Percentiles rank a stretch among this genome's conserved stretches.
Evolutionary conservation across 1,139 yeast genomes (phyloP).

Genomic region (Diutina catenulata): DNA sequence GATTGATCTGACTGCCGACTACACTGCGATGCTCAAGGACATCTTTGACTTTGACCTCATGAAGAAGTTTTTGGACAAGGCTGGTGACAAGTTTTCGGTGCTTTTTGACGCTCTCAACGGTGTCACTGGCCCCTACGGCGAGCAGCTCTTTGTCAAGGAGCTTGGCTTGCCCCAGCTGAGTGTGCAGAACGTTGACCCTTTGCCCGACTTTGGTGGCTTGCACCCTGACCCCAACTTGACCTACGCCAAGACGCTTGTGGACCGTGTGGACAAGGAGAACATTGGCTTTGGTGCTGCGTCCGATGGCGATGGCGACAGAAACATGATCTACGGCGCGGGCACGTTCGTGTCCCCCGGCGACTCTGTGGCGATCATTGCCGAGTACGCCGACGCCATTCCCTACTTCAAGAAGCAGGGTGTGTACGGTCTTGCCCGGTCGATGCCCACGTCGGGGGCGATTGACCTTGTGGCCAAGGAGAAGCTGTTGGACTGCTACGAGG

Average conservation of each 20-base stretch:
- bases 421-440: slow-evolving; percentile 91
- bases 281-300: slow-evolving; percentile 97
- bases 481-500: slow-evolving; percentile 75
- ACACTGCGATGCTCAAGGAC: slow-evolving; percentile 65
- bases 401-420: slow-evolving; percentile 82
- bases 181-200: slow-evolving; percentile 69
- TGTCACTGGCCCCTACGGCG: slow-evolving; percentile 95
- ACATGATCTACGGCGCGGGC: slow-evolving; percentile 95
- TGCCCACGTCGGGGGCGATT: slow-evolving; percentile 95
- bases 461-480: slow-evolving; percentile 81
- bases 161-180: slow-evolving; percentile 61
- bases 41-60: slow-evolving; percentile 86
- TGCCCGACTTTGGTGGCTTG: slow-evolving; percentile 90
- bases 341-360: slow-evolving; percentile 98
- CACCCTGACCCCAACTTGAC: slow-evolving; percentile 98
- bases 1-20: slow-evolving; percentile 72
- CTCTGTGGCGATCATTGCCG: slow-evolving; percentile 94
- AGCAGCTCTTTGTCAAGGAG: slow-evolving; percentile 72
- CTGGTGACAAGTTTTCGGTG: slow-evolving; percentile 47
- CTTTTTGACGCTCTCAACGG: slow-evolving; percentile 90
- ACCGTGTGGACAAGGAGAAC: slow-evolving; percentile 63
- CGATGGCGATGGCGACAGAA: slow-evolving; percentile 98
- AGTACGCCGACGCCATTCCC: slow-evolving; percentile 80
- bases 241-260: slow-evolving; percentile 82
- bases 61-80: slow-evolving; percentile 47